Conservation (phyloP, 345 rosid genomes). For the Eucalyptus viminalis region DNA sequence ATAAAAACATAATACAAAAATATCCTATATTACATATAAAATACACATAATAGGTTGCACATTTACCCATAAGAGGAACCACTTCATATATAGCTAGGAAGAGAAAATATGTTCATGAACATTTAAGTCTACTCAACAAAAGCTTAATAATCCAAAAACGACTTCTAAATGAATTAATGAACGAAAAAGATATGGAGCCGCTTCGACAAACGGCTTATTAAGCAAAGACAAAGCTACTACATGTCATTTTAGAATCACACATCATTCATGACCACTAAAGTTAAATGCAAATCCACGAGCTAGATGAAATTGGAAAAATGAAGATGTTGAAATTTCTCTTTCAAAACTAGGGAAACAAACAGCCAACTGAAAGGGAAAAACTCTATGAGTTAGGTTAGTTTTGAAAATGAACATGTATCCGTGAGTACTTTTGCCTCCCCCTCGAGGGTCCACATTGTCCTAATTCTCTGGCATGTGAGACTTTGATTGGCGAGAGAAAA, state of each 20-base stretch:
- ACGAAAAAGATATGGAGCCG: neutral
- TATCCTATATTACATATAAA: too few relatives aligned
- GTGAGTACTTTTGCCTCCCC: neutral
- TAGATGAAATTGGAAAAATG: neutral
- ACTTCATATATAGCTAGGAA: neutral
- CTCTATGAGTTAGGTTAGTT: neutral
- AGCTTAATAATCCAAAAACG: neutral
- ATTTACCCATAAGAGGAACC: neutral
- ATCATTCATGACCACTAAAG: neutral
- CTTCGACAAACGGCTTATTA: neutral
- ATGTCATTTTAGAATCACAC: neutral
- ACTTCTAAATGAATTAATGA: neutral
- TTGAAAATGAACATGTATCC: neutral
- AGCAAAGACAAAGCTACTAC: neutral
- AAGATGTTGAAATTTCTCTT: neutral
- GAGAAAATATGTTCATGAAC: neutral
- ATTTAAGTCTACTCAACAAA: neutral
- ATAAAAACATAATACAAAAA: too few relatives aligned
- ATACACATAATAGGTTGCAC: neutral
- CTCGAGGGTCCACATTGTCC: neutral
- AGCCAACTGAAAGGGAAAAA: neutral
- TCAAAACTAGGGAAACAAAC: neutral
- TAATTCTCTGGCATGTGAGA: neutral
- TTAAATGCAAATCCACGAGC: neutral
- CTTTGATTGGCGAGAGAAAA: neutral